Conservation (phyloP, 179 eudicot genomes). For the Silene vulgaris region DNA sequence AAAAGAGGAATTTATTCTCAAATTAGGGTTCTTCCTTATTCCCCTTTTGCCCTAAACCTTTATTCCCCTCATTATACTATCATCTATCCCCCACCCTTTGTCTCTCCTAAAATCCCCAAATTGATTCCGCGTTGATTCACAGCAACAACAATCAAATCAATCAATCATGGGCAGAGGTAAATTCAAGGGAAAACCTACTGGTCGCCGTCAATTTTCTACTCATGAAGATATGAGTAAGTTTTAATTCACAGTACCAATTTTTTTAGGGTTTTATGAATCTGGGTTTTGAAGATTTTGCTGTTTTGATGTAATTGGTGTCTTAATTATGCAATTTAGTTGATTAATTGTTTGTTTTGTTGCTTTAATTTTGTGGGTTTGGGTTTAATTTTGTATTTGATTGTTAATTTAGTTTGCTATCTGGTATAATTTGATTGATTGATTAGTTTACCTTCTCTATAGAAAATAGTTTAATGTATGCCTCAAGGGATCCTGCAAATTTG, state of each 20-base stretch:
- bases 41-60: background rate
- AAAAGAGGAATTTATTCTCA: background rate
- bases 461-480: background rate
- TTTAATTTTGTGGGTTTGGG: constrained; percentile 1
- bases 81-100: constrained; percentile 1
- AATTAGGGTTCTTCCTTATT: background rate
- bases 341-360: background rate
- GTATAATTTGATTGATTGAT: background rate
- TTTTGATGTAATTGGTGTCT: background rate
- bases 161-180: constrained; percentile 69
- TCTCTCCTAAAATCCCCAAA: constrained; percentile 21
- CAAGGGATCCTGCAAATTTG: too few species aligned
- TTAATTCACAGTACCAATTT: background rate
- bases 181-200: constrained; percentile 87
- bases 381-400: background rate
- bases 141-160: background rate
- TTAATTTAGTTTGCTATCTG: background rate
- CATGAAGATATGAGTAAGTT: constrained; percentile 65
- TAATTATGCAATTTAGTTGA: background rate
- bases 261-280: constrained; percentile 6
- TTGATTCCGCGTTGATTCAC: constrained; percentile 2
- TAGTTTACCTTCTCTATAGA: background rate
- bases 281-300: background rate
- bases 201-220: constrained; percentile 75
- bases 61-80: background rate